Base-by-base conservation (phyloP, 2,329 filamentous ascomycete genomes). In the Trichoderma cornu-damae region DNA sequence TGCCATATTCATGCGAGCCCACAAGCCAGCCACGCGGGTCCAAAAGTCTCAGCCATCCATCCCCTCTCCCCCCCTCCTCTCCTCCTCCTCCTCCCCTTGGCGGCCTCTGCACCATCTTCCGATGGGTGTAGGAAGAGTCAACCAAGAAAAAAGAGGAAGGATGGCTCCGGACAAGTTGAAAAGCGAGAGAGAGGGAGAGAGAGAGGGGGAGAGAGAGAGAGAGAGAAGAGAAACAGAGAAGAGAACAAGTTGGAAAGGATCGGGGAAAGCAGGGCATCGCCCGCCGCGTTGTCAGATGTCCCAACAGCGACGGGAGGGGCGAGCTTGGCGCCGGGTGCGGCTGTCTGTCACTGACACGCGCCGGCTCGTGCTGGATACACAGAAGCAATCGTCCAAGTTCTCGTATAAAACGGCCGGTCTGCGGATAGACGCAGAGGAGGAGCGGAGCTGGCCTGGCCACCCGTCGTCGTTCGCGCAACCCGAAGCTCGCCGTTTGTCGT, bases 271-370 rank as follows among this genome's bases (percentile, higher is more conserved):
- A 24, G 28, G 28, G 26, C 9, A 18, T 5, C 14, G 20, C 26
- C 34, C 47, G 40, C 40, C 14, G 18, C 24, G 14, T 18, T 53
- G 50, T n/a, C n/a, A n/a, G n/a, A 43, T 6, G 24, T 22, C 26
- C 42, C 28, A 35, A 32, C 14, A 20, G 50, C 26, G 34, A 49
- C 28, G 16, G n/a, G 22, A 9, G n/a, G n/a, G 26, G 38, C 12
- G 22, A 28, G n/a, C 28, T 53, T 53, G 50, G 50, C 50, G 50
- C 28, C 51, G 42, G 51, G 14, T 43, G 51, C 42, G 40, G 51
- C 51, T 47, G 51, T 37, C 51, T 47, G 51, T 37, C 51, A 46
- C 32, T 38, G 51, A 54, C 42, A 54, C 51, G 51, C 40, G 51
- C 51, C 51, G 42, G 32, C 51, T 54, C 51, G 50, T 44, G 20